Evolutionary conservation across 352 stramenopile genomes (phyloP), one percentile per base, ranked within the genome.

Genomic region (Thalassiosira ordinaria): DNA sequence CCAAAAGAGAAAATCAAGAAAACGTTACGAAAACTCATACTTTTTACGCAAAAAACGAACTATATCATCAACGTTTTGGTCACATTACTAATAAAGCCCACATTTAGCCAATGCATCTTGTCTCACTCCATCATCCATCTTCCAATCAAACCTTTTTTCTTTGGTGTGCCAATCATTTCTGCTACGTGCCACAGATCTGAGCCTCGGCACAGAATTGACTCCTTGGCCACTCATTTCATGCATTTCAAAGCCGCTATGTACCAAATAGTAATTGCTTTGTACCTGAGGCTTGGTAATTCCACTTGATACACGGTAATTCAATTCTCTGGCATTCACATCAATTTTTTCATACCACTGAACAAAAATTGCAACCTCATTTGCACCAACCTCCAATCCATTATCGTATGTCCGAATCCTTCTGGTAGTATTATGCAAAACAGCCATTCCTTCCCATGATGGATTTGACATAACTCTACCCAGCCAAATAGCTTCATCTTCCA

Each of bases 261-360:
- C 14, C 9, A 57, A 29, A 57, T 57, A 27, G 6, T 29, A 14
- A 33, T 57, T 27, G 47, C 47, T 57, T 29, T 57, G 47, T 4
- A 57, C 24, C n/a, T 57, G 47, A 11, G 47, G 18, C 9, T 5
- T 14, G 4, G 22, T 57, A n/a, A 57, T 57, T 31, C 1, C 7
- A 31, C 24, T 57, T 29, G 47, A 26, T 2, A 57, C 47, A 27
- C 18, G n/a, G 14, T 57, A 57, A 27, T 57, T 20, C 8, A 57
- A 29, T 18, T 26, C 18, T 16, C 29, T 29, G 5, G 47, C 6
- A 57, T 57, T 57, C 9, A 57, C n/a, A 57, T 57, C 18, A 11
- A 57, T 57, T 33, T 57, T 57, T 57, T 57, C 47, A 29, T 57
- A 57, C 47, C 47, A 57, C 47, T 18, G 3, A n/a, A 57, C 47